Percentiles rank a stretch among this genome's conserved stretches.
phyloP scores from a whole-genome alignment of 106 monocot genomes.

The Allium cepa region DNA sequence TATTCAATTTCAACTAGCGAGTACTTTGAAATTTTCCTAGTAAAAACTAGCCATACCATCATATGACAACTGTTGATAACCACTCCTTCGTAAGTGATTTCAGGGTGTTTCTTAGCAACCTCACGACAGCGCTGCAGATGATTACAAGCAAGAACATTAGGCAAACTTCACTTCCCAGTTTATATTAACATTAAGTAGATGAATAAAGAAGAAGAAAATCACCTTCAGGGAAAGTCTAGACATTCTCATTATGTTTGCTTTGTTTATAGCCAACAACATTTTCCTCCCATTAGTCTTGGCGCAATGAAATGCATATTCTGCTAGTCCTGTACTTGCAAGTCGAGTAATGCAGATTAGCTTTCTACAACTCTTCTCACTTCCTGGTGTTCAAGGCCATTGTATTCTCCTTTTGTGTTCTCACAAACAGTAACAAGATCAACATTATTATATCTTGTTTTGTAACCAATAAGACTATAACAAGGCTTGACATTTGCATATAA shows the following conservation, averaged over 20 bases:
- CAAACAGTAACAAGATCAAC: conserved; percentile 77
- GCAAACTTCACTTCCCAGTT: not conserved
- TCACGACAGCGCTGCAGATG: conserved; percentile 74
- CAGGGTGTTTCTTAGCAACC: conserved; percentile 82
- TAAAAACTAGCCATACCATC: conserved; percentile 44
- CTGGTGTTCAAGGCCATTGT: too few relatives aligned
- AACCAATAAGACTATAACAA: conserved; percentile 71
- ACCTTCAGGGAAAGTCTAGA: conserved; percentile 96
- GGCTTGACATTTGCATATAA: conserved; percentile 83
- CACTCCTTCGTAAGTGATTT: conserved; percentile 84
- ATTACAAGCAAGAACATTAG: not conserved
- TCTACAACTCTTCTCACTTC: conserved; percentile 97
- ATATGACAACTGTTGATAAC: conserved; percentile 81
- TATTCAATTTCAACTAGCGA: too few relatives aligned
- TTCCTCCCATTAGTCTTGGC: conserved; percentile 73
- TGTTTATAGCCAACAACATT: conserved; percentile 94
- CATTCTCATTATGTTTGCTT: conserved; percentile 98
- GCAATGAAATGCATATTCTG: conserved; percentile 96
- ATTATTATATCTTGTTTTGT: conserved; percentile 77
- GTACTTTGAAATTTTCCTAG: too few relatives aligned
- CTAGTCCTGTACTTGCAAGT: conserved; percentile 85
- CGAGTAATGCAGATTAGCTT: conserved; percentile 93
- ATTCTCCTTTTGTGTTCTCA: conserved; percentile 81
- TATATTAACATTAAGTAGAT: not conserved
- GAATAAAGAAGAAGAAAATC: not conserved